These are phyloP conservation scores for Porcisia deanei DNA, from an alignment of 208 protist species.

Conservation along the genomic window DNA sequence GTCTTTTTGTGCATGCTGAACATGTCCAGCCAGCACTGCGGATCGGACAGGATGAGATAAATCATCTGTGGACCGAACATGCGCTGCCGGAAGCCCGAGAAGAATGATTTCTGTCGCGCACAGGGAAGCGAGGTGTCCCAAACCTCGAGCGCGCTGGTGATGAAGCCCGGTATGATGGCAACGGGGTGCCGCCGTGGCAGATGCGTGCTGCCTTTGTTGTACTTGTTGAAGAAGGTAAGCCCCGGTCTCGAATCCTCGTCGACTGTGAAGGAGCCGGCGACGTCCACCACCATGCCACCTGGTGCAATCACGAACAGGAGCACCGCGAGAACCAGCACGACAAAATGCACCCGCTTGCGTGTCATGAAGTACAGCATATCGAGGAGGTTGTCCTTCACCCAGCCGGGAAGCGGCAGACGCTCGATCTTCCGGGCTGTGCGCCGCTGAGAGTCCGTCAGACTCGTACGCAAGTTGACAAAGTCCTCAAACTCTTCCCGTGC, in stretches of 20 bases:
- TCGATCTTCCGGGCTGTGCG: slow-evolving; percentile 26
- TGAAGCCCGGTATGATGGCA: slow-evolving; percentile 85
- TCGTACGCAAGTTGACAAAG: slow-evolving; percentile 21
- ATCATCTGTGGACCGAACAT: slow-evolving; percentile 85
- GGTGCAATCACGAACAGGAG: slow-evolving; percentile 21
- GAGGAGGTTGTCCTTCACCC: slow-evolving; percentile 40
- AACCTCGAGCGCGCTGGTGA: slow-evolving; percentile 86
- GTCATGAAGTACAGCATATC: slow-evolving; percentile 59
- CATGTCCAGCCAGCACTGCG: slow-evolving; percentile 77
- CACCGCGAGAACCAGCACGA: slow-evolving; percentile 32
- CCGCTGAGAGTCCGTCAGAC: slow-evolving; percentile 10
- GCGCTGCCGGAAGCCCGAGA: slow-evolving; percentile 69
- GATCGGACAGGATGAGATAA: slow-evolving; percentile 71
- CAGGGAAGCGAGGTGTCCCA: slow-evolving; percentile 73
- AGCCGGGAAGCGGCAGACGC: slow-evolving; percentile 33
- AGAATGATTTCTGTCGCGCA: slow-evolving; percentile 40
- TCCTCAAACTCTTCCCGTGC: slow-evolving; percentile 35
- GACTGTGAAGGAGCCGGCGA: slow-evolving; percentile 62
- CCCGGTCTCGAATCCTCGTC: slow-evolving; percentile 74
- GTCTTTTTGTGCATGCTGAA: slow-evolving; percentile 72
- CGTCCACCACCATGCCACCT: slow-evolving; percentile 30
- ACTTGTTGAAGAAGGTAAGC: slow-evolving; percentile 55
- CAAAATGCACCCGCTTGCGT: slow-evolving; percentile 49
- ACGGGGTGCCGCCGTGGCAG: slow-evolving; percentile 75
- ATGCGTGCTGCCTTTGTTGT: slow-evolving; percentile 30